Evolutionary conservation across 257 asterid species (phyloP), one percentile per base, ranked within the genome.

Genomic region (Apocynum venetum): DNA sequence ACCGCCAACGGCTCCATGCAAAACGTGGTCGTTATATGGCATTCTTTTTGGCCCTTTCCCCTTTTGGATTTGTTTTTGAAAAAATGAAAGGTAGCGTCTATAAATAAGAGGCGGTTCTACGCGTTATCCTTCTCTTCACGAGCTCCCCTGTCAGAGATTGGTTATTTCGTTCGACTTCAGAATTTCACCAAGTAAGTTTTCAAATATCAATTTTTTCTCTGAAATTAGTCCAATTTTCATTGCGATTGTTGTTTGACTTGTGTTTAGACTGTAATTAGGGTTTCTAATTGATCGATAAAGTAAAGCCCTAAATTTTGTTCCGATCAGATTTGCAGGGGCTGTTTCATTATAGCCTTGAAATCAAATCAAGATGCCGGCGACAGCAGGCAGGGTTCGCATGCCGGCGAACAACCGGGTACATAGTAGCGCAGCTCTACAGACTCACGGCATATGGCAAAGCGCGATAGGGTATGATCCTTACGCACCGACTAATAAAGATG

Each of bases 311-410:
- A 19, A 43, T 51, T 73, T 8, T 13, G 47, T 73, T 74, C 36
- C 17, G 5, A 57, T 20, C 6, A 44, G 41, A 46, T 35, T 35
- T 36, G 48, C 69, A 76, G 79, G 52, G 52, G 43, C 17, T 77
- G n/a, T 41, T 38, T 38, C 14, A 2, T 4, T 59, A 11, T 25
- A 6, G 1, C 7, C 20, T 8, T 46, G 2, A n/a, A 60, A 71
- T 47, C 6, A 2, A 47, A 8, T 73, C 85, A 90, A 80, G 80
- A 93, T 96, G 99, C 97, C 99, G 78, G 97, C 99, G 52, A 96
- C 99, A 81, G 98, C 98, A 78, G 98, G 99, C 71, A 96, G 98
- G 86, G 99, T 93, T 86, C 99, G 99, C 85, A 96, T 93, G 99
- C 97, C 99, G 17, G 99, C 99, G 86, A 96, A 96, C 96, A 96